A percentile compares a stretch with the other conserved stretches of the same genome.
These are phyloP conservation scores for Ophiostoma montium DNA, from an alignment of 2,329 filamentous ascomycete species.

Conservation along the genomic window DNA sequence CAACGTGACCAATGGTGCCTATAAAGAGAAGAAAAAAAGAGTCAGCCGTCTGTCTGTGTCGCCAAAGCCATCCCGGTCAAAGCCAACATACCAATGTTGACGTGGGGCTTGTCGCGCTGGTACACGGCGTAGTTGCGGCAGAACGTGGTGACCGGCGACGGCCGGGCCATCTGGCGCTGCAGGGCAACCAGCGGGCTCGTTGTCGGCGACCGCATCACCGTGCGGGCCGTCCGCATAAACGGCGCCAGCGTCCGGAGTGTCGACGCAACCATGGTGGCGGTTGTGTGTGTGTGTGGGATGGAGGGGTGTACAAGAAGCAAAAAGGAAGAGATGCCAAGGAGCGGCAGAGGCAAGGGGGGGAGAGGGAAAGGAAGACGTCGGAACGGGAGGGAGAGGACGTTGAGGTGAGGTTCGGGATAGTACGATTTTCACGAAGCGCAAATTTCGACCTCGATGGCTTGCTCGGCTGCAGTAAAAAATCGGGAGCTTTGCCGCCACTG, in stretches of 20 bases:
- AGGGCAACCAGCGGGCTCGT: conserved; percentile 61
- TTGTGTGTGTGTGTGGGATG: conserved; percentile 5
- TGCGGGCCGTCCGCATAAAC: conserved; percentile 69
- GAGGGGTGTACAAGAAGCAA: conserved; percentile 5
- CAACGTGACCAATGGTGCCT: conserved; percentile 93
- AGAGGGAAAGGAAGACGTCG: too few species aligned
- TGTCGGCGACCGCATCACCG: conserved; percentile 40
- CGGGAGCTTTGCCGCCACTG: neutral
- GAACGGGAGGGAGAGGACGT: neutral
- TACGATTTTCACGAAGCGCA: conserved; percentile 7
- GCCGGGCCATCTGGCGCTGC: conserved; percentile 45
- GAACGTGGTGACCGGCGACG: conserved; percentile 49
- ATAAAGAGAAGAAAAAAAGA: neutral
- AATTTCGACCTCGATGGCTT: conserved; percentile 4
- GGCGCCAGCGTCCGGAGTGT: conserved; percentile 66
- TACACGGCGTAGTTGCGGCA: conserved; percentile 56
- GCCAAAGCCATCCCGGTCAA: too few species aligned
- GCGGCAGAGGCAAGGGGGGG: neutral
- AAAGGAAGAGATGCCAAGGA: neutral
- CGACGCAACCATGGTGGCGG: conserved; percentile 51
- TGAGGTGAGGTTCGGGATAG: conserved; percentile 8
- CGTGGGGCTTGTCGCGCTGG: conserved; percentile 88
- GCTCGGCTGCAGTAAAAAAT: neutral
- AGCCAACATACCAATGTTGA: conserved; percentile 70
- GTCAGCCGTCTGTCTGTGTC: neutral